Conservation (phyloP, 352 stramenopile species). For the Phytophthora brassicae region DNA sequence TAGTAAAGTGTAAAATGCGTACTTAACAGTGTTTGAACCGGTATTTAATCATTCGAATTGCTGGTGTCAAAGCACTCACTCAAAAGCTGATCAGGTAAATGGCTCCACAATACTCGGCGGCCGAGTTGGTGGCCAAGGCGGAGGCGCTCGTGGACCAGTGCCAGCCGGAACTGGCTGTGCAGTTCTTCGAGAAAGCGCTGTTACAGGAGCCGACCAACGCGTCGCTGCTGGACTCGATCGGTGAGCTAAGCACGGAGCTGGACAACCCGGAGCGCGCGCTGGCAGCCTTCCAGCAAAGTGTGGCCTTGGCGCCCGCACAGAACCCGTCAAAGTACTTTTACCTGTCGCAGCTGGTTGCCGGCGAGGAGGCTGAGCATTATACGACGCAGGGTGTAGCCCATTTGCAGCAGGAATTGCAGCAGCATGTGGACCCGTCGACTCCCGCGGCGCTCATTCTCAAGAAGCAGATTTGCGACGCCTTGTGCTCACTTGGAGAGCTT, state of each 20-base stretch:
- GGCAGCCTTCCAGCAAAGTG: constrained; percentile 71
- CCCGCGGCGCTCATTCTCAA: constrained; percentile 66
- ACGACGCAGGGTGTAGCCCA: constrained; percentile 71
- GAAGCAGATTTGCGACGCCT: constrained; percentile 93
- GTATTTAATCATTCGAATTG: too few relatives aligned
- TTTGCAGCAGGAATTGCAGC: constrained; percentile 61
- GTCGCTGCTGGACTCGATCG: constrained; percentile 72
- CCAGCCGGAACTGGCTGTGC: constrained; percentile 79
- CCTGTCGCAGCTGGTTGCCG: constrained; percentile 72
- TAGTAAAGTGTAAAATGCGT: too few relatives aligned
- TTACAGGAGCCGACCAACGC: constrained; percentile 69
- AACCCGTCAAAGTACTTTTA: constrained; percentile 89
- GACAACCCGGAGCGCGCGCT: constrained; percentile 77
- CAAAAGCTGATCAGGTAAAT: constrained; percentile 23
- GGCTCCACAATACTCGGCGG: constrained; percentile 53
- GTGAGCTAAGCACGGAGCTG: constrained; percentile 82
- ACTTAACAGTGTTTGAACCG: too few relatives aligned
- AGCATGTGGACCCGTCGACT: constrained; percentile 39
- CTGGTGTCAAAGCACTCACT: not conserved
- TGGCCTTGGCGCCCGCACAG: constrained; percentile 59
- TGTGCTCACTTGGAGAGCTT: constrained; percentile 95
- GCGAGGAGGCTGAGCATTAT: constrained; percentile 73
- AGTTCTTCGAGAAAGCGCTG: constrained; percentile 85
- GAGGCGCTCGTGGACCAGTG: constrained; percentile 84
- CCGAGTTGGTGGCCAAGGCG: constrained; percentile 79